Evolutionary conservation across 2,329 filamentous ascomycete genomes (phyloP), one percentile per base, ranked within the genome.

Genomic region (Bisporella sp.): DNA sequence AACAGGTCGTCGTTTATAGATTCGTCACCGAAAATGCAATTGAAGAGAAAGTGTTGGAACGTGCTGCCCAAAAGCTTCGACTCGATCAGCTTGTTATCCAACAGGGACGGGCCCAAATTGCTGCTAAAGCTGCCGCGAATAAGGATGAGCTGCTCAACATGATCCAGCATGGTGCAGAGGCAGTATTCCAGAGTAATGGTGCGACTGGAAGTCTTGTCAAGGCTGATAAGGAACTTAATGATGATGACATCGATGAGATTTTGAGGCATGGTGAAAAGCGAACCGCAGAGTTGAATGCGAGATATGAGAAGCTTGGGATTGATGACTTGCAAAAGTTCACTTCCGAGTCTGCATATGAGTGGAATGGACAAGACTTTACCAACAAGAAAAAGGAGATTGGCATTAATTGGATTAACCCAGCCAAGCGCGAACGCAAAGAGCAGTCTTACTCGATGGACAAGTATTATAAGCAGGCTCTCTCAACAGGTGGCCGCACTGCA

Each of bases 381-480:
- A 88, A 87, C 52, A 81, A 85, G 65, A 95, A 95, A 72, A 95
- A 95, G 68, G 89, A 95, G 46, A 89, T 96, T 56, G 89, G 89
- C 45, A 79, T 96, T 57, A 91, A 77, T 64, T 99, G 95, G 95
- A 99, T 99, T 72, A 96, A 99, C 62, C 95, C 93, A 2, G 84
- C 92, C 12, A 99, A 99, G 76, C 91, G 93, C 69, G 95, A 99
- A 72, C 88, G 93, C 63, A 99, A 97, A 69, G 92, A 97, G 65
- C 90, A 96, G 66, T 90, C 89, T 5, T 99, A 99, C 67, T 96
- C 92, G 0, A 96, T 99, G 74, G 95, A 99, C 68, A 95, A 96
- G 69, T 99, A 99, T 72, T 99, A 97, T 71, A 86, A 92, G 58
- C 85, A 95, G 62, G 89, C 90, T 7, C 79, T 99, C 64, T 87